These are phyloP conservation scores for Acrodontium crateriforme DNA, from an alignment of 2,329 filamentous ascomycete species.

Conservation along the genomic window DNA sequence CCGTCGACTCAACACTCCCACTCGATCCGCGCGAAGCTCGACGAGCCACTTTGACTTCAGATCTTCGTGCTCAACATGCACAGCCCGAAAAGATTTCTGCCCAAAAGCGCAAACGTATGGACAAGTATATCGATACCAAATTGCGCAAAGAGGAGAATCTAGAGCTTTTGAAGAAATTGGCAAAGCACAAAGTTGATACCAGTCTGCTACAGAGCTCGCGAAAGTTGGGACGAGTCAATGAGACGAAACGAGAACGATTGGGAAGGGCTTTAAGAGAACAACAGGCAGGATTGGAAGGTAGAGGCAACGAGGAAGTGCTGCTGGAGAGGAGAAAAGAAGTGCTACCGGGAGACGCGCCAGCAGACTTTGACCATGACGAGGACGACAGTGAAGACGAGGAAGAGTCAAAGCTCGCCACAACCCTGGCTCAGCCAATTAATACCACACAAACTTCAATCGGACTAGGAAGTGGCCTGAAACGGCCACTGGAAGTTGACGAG, in stretches of 20 bases:
- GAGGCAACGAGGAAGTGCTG: conserved; percentile 38
- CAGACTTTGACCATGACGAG: conserved; percentile 5
- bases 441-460: conserved; percentile 2
- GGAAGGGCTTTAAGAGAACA: conserved; percentile 49
- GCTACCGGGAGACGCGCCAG: conserved; percentile 7
- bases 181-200: conserved; percentile 66
- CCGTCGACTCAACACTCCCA: not conserved
- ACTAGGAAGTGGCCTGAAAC: conserved; percentile 69
- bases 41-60: conserved; percentile 38
- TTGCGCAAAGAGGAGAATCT: conserved; percentile 86
- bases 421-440: conserved; percentile 1
- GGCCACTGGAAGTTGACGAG: conserved; percentile 67
- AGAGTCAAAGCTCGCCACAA: not conserved
- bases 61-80: conserved; percentile 39
- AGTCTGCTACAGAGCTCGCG: conserved; percentile 66
- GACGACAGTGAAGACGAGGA: conserved; percentile 3
- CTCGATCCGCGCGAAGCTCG: conserved; percentile 37
- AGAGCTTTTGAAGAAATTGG: conserved; percentile 69
- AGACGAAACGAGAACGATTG: conserved; percentile 58
- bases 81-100: conserved; percentile 42
- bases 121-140: conserved; percentile 75
- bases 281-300: conserved; percentile 46
- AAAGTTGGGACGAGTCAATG: conserved; percentile 56
- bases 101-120: conserved; percentile 54
- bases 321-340: conserved; percentile 29